These are phyloP conservation scores for Castanea crenata DNA, from an alignment of 306 rosid genomes.

Conservation along the genomic window DNA sequence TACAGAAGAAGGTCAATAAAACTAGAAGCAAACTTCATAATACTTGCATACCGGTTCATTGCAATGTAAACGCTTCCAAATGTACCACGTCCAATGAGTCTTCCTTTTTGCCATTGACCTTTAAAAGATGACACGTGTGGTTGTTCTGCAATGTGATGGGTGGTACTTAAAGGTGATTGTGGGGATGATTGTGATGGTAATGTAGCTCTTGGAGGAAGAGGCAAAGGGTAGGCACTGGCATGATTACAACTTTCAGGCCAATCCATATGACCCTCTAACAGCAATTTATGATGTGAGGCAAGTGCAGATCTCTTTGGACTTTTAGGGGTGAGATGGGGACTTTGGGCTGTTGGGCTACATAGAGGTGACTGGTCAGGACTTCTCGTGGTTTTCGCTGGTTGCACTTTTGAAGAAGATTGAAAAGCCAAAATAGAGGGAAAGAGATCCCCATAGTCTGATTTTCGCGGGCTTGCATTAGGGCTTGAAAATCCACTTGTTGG, in stretches of 20 bases:
- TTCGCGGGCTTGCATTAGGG: slow-evolving; percentile 80
- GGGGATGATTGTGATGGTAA: slow-evolving; percentile 33
- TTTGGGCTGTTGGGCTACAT: slow-evolving; percentile 41
- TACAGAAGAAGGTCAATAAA: slow-evolving; percentile 25
- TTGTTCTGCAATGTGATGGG: slow-evolving; percentile 36
- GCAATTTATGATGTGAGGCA: slow-evolving; percentile 24
- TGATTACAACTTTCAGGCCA: slow-evolving; percentile 47
- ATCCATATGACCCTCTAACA: slow-evolving; percentile 19
- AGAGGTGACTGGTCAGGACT: slow-evolving; percentile 58
- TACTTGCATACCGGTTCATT: slow-evolving; percentile 59
- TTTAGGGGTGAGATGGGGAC: slow-evolving; percentile 27
- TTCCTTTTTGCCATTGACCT: slow-evolving; percentile 92
- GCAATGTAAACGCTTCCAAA: slow-evolving; percentile 88
- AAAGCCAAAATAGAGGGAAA: slow-evolving; percentile 25
- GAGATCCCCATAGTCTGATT: slow-evolving; percentile 41
- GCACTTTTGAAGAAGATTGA: slow-evolving; percentile 26
- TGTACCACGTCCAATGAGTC: slow-evolving; percentile 87
- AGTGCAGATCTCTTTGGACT: slow-evolving; percentile 34
- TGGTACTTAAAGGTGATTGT: slow-evolving; percentile 25
- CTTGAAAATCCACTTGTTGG: slow-evolving; percentile 70
- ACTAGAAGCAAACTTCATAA: background rate
- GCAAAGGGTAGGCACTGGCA: slow-evolving; percentile 74
- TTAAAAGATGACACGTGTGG: slow-evolving; percentile 39
- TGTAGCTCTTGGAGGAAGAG: slow-evolving; percentile 73
- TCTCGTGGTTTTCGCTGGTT: slow-evolving; percentile 28